Evolutionary conservation across 805 yeast genomes (phyloP).

Genomic region (Spathaspora sp.): DNA sequence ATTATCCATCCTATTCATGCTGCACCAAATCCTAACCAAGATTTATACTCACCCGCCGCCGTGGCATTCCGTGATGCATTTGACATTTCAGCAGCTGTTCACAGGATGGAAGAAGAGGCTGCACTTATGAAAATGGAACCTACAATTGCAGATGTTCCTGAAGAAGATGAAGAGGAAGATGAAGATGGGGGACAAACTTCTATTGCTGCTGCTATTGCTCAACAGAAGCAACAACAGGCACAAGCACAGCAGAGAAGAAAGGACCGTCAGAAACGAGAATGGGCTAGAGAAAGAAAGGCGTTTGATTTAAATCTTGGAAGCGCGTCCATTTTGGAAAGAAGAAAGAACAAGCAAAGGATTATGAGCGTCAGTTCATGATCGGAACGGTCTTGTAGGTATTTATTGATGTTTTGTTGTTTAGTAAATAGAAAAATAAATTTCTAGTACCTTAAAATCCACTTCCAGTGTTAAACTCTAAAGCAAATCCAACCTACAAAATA

Average conservation of each 20-base stretch:
- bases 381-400: not conserved
- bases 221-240: not conserved
- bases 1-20: slow-evolving; percentile 23
- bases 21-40: slow-evolving; percentile 19
- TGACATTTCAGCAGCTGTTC: slow-evolving; percentile 82
- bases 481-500: too few relatives aligned
- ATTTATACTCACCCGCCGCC: slow-evolving; percentile 65
- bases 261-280: slow-evolving; percentile 4
- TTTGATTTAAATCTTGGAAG: slow-evolving; percentile 48
- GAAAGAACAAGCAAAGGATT: slow-evolving; percentile 17
- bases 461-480: too few relatives aligned
- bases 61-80: slow-evolving; percentile 82
- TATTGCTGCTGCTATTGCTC: slow-evolving; percentile 1
- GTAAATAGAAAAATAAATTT: not conserved
- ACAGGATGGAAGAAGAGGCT: slow-evolving; percentile 70
- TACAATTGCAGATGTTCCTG: slow-evolving; percentile 24
- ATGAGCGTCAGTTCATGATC: not conserved
- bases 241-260: not conserved
- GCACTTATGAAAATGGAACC: slow-evolving; percentile 24
- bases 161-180: slow-evolving; percentile 36
- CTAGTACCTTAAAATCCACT: too few relatives aligned
- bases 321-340: slow-evolving; percentile 52
- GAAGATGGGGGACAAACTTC: slow-evolving; percentile 11
- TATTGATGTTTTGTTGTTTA: not conserved
- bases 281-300: slow-evolving; percentile 19